phyloP scores from a whole-genome alignment of 2,329 filamentous ascomycete genomes.

The Cordyceps farinosa region DNA sequence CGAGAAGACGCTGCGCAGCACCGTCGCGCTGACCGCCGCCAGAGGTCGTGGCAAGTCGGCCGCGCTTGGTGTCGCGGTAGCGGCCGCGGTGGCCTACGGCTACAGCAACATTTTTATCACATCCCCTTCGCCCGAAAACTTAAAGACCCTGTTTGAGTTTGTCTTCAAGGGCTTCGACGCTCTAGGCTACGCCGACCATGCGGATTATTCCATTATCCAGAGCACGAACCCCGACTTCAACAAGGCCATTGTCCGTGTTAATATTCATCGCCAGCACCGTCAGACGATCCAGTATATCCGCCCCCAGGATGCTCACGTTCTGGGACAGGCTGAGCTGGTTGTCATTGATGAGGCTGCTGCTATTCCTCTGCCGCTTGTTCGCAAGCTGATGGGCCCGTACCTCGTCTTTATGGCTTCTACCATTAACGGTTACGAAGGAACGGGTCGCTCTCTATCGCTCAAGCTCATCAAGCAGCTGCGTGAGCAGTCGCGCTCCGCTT shows the following conservation, averaged over 20 bases:
- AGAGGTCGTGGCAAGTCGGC: conserved; percentile 97
- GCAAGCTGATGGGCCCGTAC: conserved; percentile 94
- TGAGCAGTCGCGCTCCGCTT: conserved; percentile 75
- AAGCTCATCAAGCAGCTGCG: conserved; percentile 97
- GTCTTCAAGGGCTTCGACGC: conserved; percentile 98
- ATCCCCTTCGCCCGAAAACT: conserved; percentile 92
- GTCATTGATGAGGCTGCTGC: conserved; percentile 98
- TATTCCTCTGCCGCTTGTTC: conserved; percentile 86
- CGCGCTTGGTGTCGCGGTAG: conserved; percentile 88
- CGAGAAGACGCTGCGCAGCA: conserved; percentile 92
- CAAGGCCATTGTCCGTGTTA: conserved; percentile 96
- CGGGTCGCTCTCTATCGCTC: conserved; percentile 86
- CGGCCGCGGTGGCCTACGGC: conserved; percentile 88
- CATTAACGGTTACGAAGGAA: conserved; percentile 98
- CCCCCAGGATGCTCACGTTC: conserved; percentile 89
- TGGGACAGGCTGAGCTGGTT: conserved; percentile 90
- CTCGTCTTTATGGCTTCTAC: conserved; percentile 99
- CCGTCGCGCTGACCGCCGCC: conserved; percentile 87
- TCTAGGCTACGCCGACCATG: conserved; percentile 87
- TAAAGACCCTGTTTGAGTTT: conserved; percentile 98
- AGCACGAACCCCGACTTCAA: conserved; percentile 98
- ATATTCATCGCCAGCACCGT: conserved; percentile 88
- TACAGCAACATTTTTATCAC: conserved; percentile 99
- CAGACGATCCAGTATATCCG: conserved; percentile 99
- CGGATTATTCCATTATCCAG: conserved; percentile 97